phyloP scores from a whole-genome alignment of 768 basidiomycete genomes.

The Boletus pseudo-olivaceus region DNA sequence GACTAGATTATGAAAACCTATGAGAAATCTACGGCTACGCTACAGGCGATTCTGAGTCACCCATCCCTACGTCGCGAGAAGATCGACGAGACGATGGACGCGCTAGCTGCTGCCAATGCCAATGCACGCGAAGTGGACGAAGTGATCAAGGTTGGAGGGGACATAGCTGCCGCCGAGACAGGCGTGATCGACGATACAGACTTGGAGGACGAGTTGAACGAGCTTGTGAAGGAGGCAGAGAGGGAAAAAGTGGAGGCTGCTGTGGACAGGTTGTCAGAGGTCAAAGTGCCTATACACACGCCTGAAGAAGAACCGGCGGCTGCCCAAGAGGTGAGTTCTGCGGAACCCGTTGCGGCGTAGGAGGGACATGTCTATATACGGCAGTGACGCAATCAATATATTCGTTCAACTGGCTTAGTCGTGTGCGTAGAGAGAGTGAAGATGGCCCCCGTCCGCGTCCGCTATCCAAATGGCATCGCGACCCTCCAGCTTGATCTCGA shows the following conservation, averaged over 20 bases:
- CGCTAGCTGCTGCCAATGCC: slow-evolving; percentile 76
- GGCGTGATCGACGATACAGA: slow-evolving; percentile 54
- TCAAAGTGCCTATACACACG: slow-evolving; percentile 16
- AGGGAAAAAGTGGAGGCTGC: slow-evolving; percentile 35
- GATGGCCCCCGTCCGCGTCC: slow-evolving; percentile 75
- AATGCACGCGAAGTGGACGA: slow-evolving; percentile 83
- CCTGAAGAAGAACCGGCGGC: slow-evolving; percentile 1
- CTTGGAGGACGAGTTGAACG: slow-evolving; percentile 63
- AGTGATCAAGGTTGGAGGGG: slow-evolving; percentile 64
- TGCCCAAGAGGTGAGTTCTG: neutral
- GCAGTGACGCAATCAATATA: slow-evolving; percentile 11
- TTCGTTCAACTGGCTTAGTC: neutral
- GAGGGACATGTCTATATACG: slow-evolving; percentile 5
- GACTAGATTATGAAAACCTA: slow-evolving; percentile 82
- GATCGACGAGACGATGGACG: slow-evolving; percentile 86
- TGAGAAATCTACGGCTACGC: slow-evolving; percentile 74
- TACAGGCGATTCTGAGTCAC: slow-evolving; percentile 72
- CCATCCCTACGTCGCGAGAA: slow-evolving; percentile 75
- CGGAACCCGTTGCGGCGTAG: slow-evolving; percentile 11
- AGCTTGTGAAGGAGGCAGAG: slow-evolving; percentile 46
- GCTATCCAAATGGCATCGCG: slow-evolving; percentile 80
- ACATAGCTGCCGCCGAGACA: slow-evolving; percentile 48
- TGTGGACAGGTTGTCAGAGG: slow-evolving; percentile 19
- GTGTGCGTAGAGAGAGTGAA: neutral
- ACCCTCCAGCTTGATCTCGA: slow-evolving; percentile 71